phyloP scores from a whole-genome alignment of 2,329 filamentous ascomycete genomes.

The Sclerotinia subarctica region DNA sequence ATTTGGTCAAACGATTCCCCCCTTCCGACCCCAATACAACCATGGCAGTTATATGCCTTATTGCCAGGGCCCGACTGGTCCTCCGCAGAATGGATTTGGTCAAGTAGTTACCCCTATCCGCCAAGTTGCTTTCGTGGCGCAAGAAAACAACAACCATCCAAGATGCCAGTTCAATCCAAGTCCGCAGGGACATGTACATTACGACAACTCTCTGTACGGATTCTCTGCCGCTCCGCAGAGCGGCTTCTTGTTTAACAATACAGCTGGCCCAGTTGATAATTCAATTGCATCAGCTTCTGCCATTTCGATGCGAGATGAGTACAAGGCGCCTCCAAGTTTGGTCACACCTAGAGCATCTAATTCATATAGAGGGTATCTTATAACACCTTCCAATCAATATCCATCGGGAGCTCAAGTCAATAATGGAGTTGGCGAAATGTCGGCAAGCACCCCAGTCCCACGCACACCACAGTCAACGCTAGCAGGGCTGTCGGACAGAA shows the following conservation, averaged over 20 bases:
- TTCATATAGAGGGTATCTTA: neutral
- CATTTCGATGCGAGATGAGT: neutral
- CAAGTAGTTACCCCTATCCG: neutral
- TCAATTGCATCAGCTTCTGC: neutral
- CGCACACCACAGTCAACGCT: neutral
- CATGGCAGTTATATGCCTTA: neutral
- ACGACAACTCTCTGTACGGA: rapidly evolving
- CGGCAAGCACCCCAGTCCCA: too few species aligned
- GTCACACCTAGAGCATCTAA: neutral
- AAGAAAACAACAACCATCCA: neutral
- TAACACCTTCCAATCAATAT: neutral
- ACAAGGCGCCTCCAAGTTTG: neutral
- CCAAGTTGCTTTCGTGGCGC: neutral
- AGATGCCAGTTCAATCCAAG: neutral
- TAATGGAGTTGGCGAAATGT: neutral
- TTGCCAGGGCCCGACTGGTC: neutral
- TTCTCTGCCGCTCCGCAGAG: neutral
- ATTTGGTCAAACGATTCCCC: rapidly evolving
- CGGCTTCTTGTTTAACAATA: neutral
- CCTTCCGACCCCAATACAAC: rapidly evolving
- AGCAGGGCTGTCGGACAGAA: neutral
- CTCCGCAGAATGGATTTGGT: neutral
- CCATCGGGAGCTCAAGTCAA: rapidly evolving
- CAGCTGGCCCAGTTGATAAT: neutral
- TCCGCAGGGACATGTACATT: neutral